These are phyloP conservation scores for Aspergillus uvarum DNA, from an alignment of 2,329 filamentous ascomycete genomes.

Conservation along the genomic window DNA sequence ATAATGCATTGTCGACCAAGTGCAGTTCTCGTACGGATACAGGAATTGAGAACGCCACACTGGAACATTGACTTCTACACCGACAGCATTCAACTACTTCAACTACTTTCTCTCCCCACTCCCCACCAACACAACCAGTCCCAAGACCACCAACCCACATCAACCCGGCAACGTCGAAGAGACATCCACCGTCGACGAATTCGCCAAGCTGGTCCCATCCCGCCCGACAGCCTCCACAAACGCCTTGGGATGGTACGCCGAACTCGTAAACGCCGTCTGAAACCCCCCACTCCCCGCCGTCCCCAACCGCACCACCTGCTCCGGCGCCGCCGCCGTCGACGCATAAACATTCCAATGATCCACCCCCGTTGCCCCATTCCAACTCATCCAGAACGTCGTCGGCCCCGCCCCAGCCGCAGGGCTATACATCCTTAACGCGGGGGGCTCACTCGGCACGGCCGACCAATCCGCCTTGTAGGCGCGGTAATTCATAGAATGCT, in stretches of 20 bases:
- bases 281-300: background rate
- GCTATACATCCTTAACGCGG: background rate
- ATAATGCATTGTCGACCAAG: too few species aligned
- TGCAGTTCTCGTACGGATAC: too few species aligned
- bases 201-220: background rate
- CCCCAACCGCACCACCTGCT: background rate
- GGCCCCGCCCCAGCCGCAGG: background rate
- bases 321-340: background rate
- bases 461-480: background rate
- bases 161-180: background rate
- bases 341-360: background rate
- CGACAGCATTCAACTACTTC: too few species aligned
- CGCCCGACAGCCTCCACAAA: background rate
- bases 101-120: too few species aligned
- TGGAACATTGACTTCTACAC: too few species aligned
- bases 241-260: background rate
- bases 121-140: too few species aligned
- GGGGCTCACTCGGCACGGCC: background rate
- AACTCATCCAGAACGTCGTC: background rate
- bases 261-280: background rate
- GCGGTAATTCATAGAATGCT: background rate
- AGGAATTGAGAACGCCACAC: too few species aligned
- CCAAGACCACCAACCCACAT: background rate
- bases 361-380: background rate
- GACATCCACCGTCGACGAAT: background rate